Evolutionary conservation across 2,329 filamentous ascomycete genomes (phyloP).

Genomic region (Blumeria graminis): DNA sequence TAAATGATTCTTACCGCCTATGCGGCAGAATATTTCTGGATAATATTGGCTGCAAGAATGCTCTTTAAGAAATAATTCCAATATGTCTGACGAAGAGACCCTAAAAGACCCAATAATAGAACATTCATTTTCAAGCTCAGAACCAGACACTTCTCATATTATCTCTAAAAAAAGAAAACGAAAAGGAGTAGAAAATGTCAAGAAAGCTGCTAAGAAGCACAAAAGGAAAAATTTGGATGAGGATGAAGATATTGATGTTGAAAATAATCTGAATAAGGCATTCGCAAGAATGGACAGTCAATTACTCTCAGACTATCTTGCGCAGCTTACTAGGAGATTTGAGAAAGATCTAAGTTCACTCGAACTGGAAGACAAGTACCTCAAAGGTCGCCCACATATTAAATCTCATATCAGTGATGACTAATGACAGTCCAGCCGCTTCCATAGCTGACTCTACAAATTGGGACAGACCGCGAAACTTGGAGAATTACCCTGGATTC

Average conservation of each 20-base stretch:
- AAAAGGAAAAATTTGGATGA: slow-evolving; percentile 31
- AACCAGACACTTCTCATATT: slow-evolving; percentile 2
- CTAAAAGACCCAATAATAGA: slow-evolving; percentile 14
- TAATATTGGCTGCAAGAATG: too few species aligned
- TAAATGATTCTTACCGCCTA: too few species aligned
- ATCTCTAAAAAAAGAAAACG: slow-evolving; percentile 14
- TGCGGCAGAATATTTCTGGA: too few species aligned
- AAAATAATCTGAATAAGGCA: slow-evolving; percentile 54
- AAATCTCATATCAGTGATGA: neutral
- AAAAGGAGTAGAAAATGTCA: slow-evolving; percentile 6
- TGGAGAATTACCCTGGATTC: slow-evolving; percentile 56
- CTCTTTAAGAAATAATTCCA: too few species aligned
- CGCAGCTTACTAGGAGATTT: slow-evolving; percentile 53
- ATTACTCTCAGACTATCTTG: slow-evolving; percentile 65
- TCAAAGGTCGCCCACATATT: slow-evolving; percentile 34
- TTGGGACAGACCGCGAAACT: slow-evolving; percentile 39
- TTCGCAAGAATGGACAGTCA: slow-evolving; percentile 65
- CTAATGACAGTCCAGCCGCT: slow-evolving; percentile 26
- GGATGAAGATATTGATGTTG: slow-evolving; percentile 35
- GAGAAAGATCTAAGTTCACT: slow-evolving; percentile 59
- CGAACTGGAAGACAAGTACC: slow-evolving; percentile 60
- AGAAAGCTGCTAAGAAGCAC: slow-evolving; percentile 23
- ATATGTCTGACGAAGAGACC: slow-evolving; percentile 4
- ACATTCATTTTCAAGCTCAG: slow-evolving; percentile 7
- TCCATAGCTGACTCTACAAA: slow-evolving; percentile 59